Percentiles rank a stretch among this genome's conserved stretches.
Conservation (phyloP, 495 filamentous ascomycete species). For the Penicillium odoratum region DNA sequence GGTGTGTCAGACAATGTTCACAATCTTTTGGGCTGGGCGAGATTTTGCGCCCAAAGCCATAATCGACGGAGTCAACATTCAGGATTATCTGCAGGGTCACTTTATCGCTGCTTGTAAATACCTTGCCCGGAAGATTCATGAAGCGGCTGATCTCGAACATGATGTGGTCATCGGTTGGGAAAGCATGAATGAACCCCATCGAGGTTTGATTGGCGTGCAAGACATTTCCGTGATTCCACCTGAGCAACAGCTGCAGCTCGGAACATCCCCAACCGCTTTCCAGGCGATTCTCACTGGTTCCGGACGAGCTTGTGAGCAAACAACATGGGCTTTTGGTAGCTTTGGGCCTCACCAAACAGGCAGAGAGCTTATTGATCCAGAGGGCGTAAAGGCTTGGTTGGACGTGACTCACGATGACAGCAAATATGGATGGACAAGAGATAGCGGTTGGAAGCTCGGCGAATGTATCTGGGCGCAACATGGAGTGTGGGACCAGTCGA, state of each 20-base stretch:
- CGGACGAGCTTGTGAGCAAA: constrained; percentile 83
- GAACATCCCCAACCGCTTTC: constrained; percentile 91
- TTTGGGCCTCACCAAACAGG: constrained; percentile 91
- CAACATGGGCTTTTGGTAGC: constrained; percentile 90
- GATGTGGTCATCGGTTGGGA: constrained; percentile 95
- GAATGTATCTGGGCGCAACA: constrained; percentile 97
- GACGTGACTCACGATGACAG: constrained; percentile 77
- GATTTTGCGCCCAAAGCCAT: constrained; percentile 96
- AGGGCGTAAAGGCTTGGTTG: constrained; percentile 83
- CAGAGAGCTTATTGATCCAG: constrained; percentile 78
- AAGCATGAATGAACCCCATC: constrained; percentile 90
- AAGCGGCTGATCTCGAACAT: constrained; percentile 85
- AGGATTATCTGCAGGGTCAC: constrained; percentile 90
- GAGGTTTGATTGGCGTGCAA: constrained; percentile 82
- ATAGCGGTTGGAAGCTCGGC: constrained; percentile 85
- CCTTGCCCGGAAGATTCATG: constrained; percentile 79
- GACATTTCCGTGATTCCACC: constrained; percentile 79
- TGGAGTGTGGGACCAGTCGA: constrained; percentile 86
- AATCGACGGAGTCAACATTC: constrained; percentile 92
- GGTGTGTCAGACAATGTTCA: constrained; percentile 88
- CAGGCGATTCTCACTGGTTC: constrained; percentile 90
- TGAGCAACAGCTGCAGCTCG: constrained; percentile 90
- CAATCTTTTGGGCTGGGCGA: constrained; percentile 87
- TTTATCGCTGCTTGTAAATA: constrained; percentile 77
- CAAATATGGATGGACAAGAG: constrained; percentile 86